Percentiles rank a stretch among this genome's conserved stretches.
phyloP scores from a whole-genome alignment of 371 early-diverging fungal species.

The Dichotomocladium elegans region DNA sequence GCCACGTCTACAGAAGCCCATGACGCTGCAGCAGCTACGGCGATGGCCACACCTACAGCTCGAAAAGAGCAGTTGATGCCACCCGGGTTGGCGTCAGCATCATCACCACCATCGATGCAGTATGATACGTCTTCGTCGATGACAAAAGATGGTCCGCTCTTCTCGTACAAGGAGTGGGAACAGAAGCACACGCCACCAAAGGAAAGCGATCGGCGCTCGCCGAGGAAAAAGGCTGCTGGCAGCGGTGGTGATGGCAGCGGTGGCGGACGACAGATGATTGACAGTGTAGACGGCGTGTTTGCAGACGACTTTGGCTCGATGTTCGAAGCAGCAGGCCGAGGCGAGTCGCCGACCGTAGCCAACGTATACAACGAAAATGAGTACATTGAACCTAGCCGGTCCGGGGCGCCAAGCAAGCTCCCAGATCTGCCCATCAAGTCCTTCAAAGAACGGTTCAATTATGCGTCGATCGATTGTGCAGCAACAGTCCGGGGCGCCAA shows the following conservation, averaged over 20 bases:
- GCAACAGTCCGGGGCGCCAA: conserved; percentile 84
- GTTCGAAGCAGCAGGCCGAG: conserved; percentile 22
- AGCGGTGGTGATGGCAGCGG: not conserved
- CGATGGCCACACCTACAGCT: conserved; percentile 1
- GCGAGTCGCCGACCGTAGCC: conserved; percentile 5
- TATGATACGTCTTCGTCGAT: not conserved
- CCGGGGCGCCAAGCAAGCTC: conserved; percentile 5
- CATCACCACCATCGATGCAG: not conserved
- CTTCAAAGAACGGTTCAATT: conserved; percentile 84
- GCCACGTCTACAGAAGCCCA: not conserved
- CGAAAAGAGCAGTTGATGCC: not conserved
- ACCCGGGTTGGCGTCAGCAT: not conserved
- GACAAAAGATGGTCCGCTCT: conserved; percentile 2
- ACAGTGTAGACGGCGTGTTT: conserved; percentile 46
- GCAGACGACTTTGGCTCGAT: conserved; percentile 46
- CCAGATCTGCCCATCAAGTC: conserved; percentile 33
- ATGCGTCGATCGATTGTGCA: conserved; percentile 92
- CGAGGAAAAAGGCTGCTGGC: conserved; percentile 12
- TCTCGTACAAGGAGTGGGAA: conserved; percentile 43
- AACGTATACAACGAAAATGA: conserved; percentile 30
- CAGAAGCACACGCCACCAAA: conserved; percentile 14
- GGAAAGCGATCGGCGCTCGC: conserved; percentile 18
- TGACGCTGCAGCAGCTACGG: not conserved
- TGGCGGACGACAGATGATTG: conserved; percentile 30
- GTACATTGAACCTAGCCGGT: conserved; percentile 26